phyloP scores from a whole-genome alignment of 2,329 filamentous ascomycete species.

The Uncinocarpus reesii region DNA sequence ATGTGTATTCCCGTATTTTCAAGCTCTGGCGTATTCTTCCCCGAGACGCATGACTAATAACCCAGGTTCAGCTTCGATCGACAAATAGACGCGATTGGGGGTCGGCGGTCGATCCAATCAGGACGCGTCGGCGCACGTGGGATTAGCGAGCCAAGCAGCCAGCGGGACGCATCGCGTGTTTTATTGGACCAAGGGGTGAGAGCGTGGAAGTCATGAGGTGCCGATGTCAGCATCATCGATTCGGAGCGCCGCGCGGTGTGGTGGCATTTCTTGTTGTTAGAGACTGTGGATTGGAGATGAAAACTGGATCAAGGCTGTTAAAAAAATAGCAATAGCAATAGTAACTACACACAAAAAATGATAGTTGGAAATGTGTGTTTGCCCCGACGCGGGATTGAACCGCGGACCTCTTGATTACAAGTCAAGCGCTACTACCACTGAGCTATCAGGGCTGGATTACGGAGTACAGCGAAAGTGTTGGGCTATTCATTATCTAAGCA shows the following conservation, averaged over 20 bases:
- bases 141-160: background rate
- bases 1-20: too few relatives aligned
- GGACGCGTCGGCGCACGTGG: constrained; percentile 14
- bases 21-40: too few relatives aligned
- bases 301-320: background rate
- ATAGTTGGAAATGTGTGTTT: background rate
- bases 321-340: background rate
- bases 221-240: background rate
- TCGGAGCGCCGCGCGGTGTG: background rate
- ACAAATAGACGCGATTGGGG: constrained; percentile 11
- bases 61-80: too few relatives aligned
- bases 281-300: background rate
- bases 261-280: background rate
- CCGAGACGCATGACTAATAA: too few relatives aligned
- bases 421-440: constrained; percentile 13
- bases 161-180: background rate
- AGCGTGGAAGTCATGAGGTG: background rate
- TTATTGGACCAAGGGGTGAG: constrained; percentile 9
- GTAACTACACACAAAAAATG: too few relatives aligned
- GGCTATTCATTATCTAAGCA: too few relatives aligned
- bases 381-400: constrained; percentile 13
- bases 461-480: background rate
- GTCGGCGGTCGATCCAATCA: constrained; percentile 9
- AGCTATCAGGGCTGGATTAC: constrained; percentile 11
- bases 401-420: constrained; percentile 13